Conservation (phyloP, 1,284 basidiomycete species). For the Leccinum angustisporum region DNA sequence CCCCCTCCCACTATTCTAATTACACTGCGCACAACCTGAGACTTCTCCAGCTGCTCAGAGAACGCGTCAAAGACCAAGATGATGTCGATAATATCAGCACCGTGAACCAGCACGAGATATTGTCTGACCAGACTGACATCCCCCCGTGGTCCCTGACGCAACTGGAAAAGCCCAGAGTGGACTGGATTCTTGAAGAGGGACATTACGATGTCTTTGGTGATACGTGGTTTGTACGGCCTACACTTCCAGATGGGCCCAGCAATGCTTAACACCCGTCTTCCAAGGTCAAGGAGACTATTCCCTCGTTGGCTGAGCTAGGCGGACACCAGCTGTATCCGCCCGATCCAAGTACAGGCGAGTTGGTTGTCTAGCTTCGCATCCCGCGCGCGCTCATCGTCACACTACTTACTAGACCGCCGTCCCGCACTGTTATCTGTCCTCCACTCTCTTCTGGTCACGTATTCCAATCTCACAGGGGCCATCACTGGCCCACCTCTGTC, state of each 20-base stretch:
- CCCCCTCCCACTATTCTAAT: constrained; percentile 73
- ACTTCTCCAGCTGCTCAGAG: constrained; percentile 57
- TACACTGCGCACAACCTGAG: constrained; percentile 70
- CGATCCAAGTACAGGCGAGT: constrained; percentile 63
- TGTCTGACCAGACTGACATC: constrained; percentile 66
- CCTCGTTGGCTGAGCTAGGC: constrained; percentile 67
- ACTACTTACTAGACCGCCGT: constrained; percentile 54
- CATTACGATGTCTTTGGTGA: constrained; percentile 78
- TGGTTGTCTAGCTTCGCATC: neutral
- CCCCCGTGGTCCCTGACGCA: constrained; percentile 70
- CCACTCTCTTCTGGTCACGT: constrained; percentile 68
- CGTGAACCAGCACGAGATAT: constrained; percentile 55
- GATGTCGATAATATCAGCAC: constrained; percentile 38
- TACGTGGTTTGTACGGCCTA: constrained; percentile 66
- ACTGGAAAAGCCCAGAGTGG: constrained; percentile 77
- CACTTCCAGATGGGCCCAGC: constrained; percentile 14
- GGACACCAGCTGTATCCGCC: constrained; percentile 71
- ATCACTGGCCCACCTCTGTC: constrained; percentile 63
- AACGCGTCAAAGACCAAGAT: constrained; percentile 44
- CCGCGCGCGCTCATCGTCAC: constrained; percentile 8
- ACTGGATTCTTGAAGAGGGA: constrained; percentile 77
- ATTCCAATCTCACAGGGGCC: constrained; percentile 62
- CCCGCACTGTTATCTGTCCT: constrained; percentile 67
- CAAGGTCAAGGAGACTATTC: constrained; percentile 74
- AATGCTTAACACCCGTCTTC: constrained; percentile 10